phyloP scores from a whole-genome alignment of 352 stramenopile species.

The Globisporangium cystogenes region DNA sequence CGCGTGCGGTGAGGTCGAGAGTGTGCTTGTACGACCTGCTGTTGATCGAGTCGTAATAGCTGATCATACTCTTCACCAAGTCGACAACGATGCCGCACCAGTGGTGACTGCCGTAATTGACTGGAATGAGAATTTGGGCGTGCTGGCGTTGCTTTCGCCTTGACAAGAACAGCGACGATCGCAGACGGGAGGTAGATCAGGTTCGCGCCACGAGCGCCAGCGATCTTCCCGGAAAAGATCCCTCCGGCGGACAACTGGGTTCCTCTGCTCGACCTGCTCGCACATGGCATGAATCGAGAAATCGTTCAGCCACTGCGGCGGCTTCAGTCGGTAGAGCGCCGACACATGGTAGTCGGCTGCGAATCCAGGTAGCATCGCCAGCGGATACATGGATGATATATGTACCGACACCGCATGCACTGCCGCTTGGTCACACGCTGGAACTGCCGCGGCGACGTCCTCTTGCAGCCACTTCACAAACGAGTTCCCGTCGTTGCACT shows the following conservation, averaged over 20 bases:
- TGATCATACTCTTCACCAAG: background rate
- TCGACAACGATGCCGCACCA: background rate
- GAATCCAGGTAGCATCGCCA: background rate
- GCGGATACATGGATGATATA: background rate
- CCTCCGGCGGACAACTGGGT: background rate
- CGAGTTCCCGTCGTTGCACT: background rate
- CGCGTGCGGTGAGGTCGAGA: background rate
- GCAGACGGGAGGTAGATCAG: background rate
- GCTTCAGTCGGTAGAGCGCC: background rate
- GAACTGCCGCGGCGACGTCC: background rate
- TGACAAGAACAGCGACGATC: background rate
- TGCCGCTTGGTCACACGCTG: background rate
- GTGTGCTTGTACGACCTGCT: background rate
- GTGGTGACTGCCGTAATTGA: background rate
- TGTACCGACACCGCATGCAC: background rate
- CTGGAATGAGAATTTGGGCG: background rate
- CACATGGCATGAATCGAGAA: background rate
- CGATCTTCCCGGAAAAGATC: background rate
- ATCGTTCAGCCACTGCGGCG: background rate
- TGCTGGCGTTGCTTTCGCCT: background rate
- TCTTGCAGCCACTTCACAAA: background rate
- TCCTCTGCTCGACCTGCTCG: background rate
- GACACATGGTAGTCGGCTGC: background rate
- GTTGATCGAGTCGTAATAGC: background rate
- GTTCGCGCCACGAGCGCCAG: too few species aligned